Percentiles rank a stretch among this genome's conserved stretches.
Conservation (phyloP, 202 grass and related monocot genomes). For the Setaria viridis region DNA sequence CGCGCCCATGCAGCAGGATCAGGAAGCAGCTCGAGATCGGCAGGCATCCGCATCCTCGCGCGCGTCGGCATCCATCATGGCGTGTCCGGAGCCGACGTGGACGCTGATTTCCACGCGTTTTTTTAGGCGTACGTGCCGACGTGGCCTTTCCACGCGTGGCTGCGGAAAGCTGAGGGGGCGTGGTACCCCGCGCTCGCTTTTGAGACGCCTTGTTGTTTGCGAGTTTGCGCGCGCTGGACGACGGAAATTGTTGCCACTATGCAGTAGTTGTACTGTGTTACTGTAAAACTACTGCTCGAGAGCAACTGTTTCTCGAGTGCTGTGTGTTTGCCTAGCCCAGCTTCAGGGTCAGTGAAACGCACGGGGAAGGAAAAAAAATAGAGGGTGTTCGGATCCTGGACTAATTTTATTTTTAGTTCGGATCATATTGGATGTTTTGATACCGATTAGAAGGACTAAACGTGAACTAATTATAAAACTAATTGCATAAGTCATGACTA, state of each 20-base stretch:
- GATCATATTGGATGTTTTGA: too few species aligned
- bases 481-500: too few species aligned
- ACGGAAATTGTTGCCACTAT: background rate
- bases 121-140: slow-evolving; percentile 25
- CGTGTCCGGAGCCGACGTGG: slow-evolving; percentile 38
- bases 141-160: slow-evolving; percentile 49
- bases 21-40: background rate
- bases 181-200: slow-evolving; percentile 18
- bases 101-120: slow-evolving; percentile 31
- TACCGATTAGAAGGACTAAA: too few species aligned
- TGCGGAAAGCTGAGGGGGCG: slow-evolving; percentile 31
- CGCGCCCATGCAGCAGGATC: background rate
- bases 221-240: slow-evolving; percentile 10
- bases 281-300: background rate
- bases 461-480: too few species aligned
- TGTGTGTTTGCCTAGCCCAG: background rate
- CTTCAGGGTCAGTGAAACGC: background rate
- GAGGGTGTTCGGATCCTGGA: too few species aligned
- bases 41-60: background rate
- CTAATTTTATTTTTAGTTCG: too few species aligned
- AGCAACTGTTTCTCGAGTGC: background rate
- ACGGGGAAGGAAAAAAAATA: slow-evolving; percentile 19
- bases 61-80: slow-evolving; percentile 20
- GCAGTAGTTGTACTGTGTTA: background rate
- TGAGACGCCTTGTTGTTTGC: slow-evolving; percentile 29